phyloP scores from a whole-genome alignment of 2,329 filamentous ascomycete species.

The Pyrenophora seminiperda region DNA sequence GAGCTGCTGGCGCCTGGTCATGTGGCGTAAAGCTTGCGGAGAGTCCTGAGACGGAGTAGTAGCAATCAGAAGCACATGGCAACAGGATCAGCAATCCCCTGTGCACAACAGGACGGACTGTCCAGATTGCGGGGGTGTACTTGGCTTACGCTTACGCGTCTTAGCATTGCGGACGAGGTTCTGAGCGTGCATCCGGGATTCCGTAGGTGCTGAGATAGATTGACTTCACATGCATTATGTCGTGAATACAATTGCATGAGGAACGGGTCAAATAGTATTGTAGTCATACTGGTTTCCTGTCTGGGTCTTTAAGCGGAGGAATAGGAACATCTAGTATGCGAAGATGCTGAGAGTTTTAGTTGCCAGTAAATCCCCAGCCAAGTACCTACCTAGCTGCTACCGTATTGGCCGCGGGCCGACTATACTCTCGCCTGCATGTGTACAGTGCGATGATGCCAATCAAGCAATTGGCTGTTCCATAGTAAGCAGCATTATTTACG shows the following conservation, averaged over 20 bases:
- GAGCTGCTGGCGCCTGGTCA: neutral
- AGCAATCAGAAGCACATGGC: too few species aligned
- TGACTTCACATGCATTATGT: neutral
- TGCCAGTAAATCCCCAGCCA: too few species aligned
- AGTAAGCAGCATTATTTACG: too few species aligned
- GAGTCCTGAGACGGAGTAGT: too few species aligned
- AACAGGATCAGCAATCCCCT: conserved; percentile 6
- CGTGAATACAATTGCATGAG: neutral
- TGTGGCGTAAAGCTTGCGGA: neutral
- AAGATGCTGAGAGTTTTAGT: too few species aligned
- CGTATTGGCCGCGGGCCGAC: too few species aligned
- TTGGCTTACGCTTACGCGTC: conserved; percentile 9
- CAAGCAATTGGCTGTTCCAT: too few species aligned
- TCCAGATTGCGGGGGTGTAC: conserved; percentile 25
- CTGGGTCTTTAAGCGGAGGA: neutral
- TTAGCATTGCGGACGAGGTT: conserved; percentile 1
- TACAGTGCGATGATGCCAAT: too few species aligned
- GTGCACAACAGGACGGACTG: conserved; percentile 5
- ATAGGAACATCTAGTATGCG: neutral
- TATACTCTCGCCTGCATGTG: too few species aligned
- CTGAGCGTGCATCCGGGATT: neutral
- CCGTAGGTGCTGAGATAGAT: too few species aligned
- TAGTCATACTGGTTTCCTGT: too few species aligned
- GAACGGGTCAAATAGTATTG: neutral
- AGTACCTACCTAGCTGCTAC: too few species aligned